These are phyloP conservation scores for Trichomonas tenax DNA, from an alignment of 208 protist genomes.

Conservation along the genomic window DNA sequence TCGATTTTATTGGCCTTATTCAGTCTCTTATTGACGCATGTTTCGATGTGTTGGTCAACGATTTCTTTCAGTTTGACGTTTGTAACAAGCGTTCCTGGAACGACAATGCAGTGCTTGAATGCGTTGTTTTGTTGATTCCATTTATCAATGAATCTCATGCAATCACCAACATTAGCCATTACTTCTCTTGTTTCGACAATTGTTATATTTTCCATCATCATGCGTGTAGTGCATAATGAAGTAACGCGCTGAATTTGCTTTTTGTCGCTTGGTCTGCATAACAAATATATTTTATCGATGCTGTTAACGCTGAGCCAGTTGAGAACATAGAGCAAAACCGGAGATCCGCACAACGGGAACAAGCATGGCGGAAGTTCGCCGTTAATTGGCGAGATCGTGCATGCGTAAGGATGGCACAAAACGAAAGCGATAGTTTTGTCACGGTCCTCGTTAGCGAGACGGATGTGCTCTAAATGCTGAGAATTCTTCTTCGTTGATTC, in stretches of 20 bases:
- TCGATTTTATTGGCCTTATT: background rate
- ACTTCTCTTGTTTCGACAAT: background rate
- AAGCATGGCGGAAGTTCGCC: background rate
- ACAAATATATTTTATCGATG: background rate
- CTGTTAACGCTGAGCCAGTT: background rate
- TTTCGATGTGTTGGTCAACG: background rate
- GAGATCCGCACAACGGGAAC: background rate
- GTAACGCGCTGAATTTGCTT: background rate
- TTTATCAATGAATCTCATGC: background rate
- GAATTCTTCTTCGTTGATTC: too few relatives aligned
- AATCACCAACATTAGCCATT: background rate
- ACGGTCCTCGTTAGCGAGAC: background rate
- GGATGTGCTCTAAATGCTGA: too few relatives aligned
- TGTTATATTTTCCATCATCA: background rate
- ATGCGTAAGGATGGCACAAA: background rate
- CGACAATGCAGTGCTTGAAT: background rate
- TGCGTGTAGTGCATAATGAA: background rate
- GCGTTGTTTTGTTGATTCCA: background rate
- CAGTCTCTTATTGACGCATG: background rate
- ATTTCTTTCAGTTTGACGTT: background rate
- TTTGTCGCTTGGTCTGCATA: background rate
- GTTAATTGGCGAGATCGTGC: background rate
- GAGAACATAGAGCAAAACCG: background rate
- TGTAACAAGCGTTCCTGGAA: background rate
- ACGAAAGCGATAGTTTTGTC: background rate